A percentile compares a stretch with the other conserved stretches of the same genome.
Evolutionary conservation across 2,329 filamentous ascomycete species (phyloP).

Genomic region (Hypoxylon sp.): DNA sequence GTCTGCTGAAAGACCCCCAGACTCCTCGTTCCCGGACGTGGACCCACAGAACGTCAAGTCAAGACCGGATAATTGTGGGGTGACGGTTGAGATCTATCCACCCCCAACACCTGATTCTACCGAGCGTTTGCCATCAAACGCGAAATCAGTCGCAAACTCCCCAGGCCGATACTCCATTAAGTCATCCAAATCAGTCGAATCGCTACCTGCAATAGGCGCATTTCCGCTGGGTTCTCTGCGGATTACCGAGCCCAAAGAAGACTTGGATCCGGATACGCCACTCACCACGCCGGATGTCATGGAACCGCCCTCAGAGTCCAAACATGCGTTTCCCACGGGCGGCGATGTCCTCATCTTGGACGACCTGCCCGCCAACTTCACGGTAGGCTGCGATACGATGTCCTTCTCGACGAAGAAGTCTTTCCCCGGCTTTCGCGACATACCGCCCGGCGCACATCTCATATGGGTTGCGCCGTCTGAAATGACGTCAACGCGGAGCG

Average conservation of each 20-base stretch:
- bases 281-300: constrained; percentile 38
- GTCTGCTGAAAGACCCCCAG: constrained; percentile 5
- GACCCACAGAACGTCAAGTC: constrained; percentile 31
- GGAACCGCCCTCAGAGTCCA: constrained; percentile 44
- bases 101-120: constrained; percentile 28
- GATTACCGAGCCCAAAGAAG: constrained; percentile 37
- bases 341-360: constrained; percentile 69
- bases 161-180: constrained; percentile 44
- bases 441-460: constrained; percentile 71
- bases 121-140: constrained; percentile 16
- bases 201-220: constrained; percentile 54
- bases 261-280: constrained; percentile 36
- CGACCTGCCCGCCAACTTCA: constrained; percentile 65
- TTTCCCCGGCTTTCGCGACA: constrained; percentile 68
- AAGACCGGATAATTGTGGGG: constrained; percentile 51
- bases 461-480: constrained; percentile 69
- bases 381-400: constrained; percentile 68
- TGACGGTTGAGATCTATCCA: constrained; percentile 40
- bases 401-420: constrained; percentile 62
- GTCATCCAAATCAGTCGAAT: constrained; percentile 54
- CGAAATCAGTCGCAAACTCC: constrained; percentile 20
- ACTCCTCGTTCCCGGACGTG: constrained; percentile 26
- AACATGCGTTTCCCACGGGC: constrained; percentile 50
- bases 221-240: constrained; percentile 46
- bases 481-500: constrained; percentile 65